A percentile compares a stretch with the other conserved stretches of the same genome.
Evolutionary conservation across 495 filamentous ascomycete species (phyloP).

Genomic region (Penicillium longicatenatum): DNA sequence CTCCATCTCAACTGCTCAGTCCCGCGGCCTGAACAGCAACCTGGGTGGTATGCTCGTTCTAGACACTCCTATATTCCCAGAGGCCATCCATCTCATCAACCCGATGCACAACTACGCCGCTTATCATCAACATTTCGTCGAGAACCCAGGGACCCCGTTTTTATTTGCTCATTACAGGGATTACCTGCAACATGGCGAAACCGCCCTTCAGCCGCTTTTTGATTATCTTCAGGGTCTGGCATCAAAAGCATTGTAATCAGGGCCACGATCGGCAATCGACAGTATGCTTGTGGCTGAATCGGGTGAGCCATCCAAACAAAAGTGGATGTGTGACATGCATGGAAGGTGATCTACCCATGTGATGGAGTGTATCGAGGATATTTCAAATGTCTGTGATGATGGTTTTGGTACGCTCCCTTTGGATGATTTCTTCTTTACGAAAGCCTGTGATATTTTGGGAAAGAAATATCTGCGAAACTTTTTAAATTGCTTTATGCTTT

Average conservation of each 20-base stretch:
- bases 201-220: constrained; percentile 34
- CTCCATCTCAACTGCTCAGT: constrained; percentile 27
- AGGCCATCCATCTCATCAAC: constrained; percentile 27
- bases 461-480: constrained; percentile 3
- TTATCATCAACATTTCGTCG: constrained; percentile 39
- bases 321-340: constrained; percentile 15
- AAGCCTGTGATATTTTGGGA: not conserved
- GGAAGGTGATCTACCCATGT: constrained; percentile 9
- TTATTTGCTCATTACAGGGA: constrained; percentile 43
- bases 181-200: constrained; percentile 33
- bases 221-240: constrained; percentile 24
- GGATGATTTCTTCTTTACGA: not conserved
- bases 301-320: constrained; percentile 6
- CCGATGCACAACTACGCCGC: constrained; percentile 35
- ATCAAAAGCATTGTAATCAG: not conserved
- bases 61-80: constrained; percentile 27
- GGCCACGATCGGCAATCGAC: constrained; percentile 3
- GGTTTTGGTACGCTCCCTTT: too few species aligned
- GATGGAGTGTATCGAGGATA: constrained; percentile 4
- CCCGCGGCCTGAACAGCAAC: constrained; percentile 15
- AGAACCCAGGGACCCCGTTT: constrained; percentile 41
- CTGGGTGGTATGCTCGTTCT: constrained; percentile 22
- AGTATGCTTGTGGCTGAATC: not conserved
- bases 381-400: not conserved
- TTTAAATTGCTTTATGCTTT: constrained; percentile 9